Base-by-base conservation (phyloP, 148 eudicot species). In the Chenopodium formosanum region DNA sequence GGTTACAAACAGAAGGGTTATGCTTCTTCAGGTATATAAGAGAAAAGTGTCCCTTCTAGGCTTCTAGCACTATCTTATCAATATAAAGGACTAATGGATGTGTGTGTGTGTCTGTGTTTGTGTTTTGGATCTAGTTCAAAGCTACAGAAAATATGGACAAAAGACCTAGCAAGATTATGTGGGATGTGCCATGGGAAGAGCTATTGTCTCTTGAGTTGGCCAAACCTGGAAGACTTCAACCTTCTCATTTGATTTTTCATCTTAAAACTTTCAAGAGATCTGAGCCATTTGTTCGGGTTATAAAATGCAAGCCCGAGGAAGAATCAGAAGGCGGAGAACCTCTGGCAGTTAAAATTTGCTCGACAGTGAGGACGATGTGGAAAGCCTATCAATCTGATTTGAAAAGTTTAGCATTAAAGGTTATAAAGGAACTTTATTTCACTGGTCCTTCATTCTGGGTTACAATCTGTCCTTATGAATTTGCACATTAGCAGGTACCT, bases 121-220 rank as follows among this genome's bases (percentile, higher is more conserved):
- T 84, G 53, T 67, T 40, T 83, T 75, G 9, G 66, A 80, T 65
- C 37, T 77, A 96, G 98, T 89, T 92, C 85, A 83, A 89, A 82
- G 86, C 88, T 81, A 90, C 88, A 44, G 93, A 91, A 32, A 89
- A 86, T 82, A 79, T 94, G 89, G 99, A 94, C 86, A 90, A 87
- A 83, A 92, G 83, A 85, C 99, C 98, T 75, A 86, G 96, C 90
- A 94, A 97, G 88, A 94, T 97, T 77, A 81, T 92, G 90, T 97
- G 99, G 99, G 99, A 97, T 81, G 93, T 94, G 34, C 88, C 96
- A 23, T 97, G 98, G 99, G 97, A 92, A 82, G 98, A 97, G 82
- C 83, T 97, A 78, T 82, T 94, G 88, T 86, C 98, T 29, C 83
- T 97, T 65, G 99, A 97, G 82, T 85, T 97, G 84, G 97, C 93